Conservation (phyloP, 192 early-diverging fungal species). For the Gonapodya prolifera region DNA sequence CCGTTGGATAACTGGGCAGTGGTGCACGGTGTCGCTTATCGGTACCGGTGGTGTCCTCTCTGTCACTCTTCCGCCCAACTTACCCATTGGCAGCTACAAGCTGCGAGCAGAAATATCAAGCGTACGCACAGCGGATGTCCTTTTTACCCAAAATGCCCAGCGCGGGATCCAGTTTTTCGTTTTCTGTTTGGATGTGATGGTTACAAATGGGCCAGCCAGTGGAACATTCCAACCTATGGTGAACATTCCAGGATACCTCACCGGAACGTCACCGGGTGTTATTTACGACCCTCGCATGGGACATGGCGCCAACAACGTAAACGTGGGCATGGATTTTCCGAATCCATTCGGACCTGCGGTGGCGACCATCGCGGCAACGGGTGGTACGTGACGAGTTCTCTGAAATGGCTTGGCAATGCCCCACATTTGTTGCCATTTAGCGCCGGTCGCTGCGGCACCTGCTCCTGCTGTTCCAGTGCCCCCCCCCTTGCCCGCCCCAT, state of each 20-base stretch:
- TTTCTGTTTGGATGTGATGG: not conserved
- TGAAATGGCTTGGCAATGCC: not conserved
- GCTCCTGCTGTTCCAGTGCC: not conserved
- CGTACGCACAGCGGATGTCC: not conserved
- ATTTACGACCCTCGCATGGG: not conserved
- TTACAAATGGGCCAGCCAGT: not conserved
- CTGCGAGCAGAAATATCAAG: not conserved
- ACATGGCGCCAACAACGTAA: not conserved
- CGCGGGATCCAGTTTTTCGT: not conserved
- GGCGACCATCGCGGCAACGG: not conserved
- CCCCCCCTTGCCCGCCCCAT: not conserved
- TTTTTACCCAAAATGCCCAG: not conserved
- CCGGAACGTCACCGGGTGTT: not conserved
- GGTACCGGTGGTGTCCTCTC: not conserved
- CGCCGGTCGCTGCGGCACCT: not conserved
- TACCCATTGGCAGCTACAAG: not conserved
- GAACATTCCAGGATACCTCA: not conserved
- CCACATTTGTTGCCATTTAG: not conserved
- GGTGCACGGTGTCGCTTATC: not conserved
- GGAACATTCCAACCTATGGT: not conserved
- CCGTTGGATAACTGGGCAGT: not conserved
- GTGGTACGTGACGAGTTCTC: not conserved
- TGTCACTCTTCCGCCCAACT: not conserved
- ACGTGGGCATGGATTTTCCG: not conserved
- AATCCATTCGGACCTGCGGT: not conserved